These are phyloP conservation scores for Rosellinia necatrix DNA, from an alignment of 2,329 filamentous ascomycete species.

Conservation along the genomic window DNA sequence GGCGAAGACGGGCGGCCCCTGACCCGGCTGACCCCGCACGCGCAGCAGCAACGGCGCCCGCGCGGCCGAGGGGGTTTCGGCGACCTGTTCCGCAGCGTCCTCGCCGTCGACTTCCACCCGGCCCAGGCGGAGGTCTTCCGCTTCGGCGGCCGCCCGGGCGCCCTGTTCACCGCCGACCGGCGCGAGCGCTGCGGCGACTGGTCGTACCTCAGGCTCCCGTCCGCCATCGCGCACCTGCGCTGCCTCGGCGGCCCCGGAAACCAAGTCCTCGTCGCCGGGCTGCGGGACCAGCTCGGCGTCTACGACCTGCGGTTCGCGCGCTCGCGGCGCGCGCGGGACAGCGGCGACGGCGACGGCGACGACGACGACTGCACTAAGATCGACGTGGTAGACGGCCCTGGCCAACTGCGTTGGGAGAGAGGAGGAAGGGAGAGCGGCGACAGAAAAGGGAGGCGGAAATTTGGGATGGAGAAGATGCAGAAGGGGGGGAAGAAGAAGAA, in stretches of 20 bases:
- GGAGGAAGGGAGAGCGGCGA: slow-evolving; percentile 1
- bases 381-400: too few species aligned
- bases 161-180: slow-evolving; percentile 52
- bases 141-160: slow-evolving; percentile 55
- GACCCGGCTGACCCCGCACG: slow-evolving; percentile 41
- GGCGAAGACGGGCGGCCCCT: slow-evolving; percentile 40
- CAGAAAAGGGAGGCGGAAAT: neutral
- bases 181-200: slow-evolving; percentile 39
- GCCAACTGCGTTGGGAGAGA: too few species aligned
- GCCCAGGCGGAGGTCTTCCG: slow-evolving; percentile 52
- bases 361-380: neutral
- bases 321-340: neutral
- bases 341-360: neutral
- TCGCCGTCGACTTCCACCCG: slow-evolving; percentile 54
- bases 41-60: too few species aligned
- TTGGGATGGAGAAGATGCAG: too few species aligned
- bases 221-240: slow-evolving; percentile 54
- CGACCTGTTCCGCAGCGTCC: slow-evolving; percentile 45
- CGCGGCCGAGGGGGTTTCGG: too few species aligned
- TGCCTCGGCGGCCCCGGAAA: slow-evolving; percentile 51
- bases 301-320: slow-evolving; percentile 59
- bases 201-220: slow-evolving; percentile 41
- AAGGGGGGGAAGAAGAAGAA: too few species aligned
- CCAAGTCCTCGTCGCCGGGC: slow-evolving; percentile 58
- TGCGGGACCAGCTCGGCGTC: slow-evolving; percentile 54